Evolutionary conservation across 495 filamentous ascomycete species (phyloP), one percentile per base, ranked within the genome.

Genomic region (Penicillium pulvis): DNA sequence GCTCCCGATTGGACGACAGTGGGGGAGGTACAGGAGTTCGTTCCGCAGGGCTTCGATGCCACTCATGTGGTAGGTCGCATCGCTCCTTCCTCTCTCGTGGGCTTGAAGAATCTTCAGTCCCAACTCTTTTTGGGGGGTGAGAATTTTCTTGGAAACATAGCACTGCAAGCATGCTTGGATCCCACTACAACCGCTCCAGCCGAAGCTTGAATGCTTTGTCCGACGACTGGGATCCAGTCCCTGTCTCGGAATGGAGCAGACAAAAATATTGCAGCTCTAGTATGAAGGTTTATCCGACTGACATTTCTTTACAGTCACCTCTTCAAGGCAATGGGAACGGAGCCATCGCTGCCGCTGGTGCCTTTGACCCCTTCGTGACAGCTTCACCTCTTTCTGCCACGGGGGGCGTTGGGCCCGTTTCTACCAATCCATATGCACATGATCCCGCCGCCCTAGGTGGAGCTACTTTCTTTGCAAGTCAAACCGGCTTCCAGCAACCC

Each of bases 1-100:
- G 73, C 75, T 23, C 69, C 78, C 12, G 83, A 87, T 54, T 85
- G 83, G 83, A 73, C 78, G 33, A 36, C 10, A 36, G 33, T 36
- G 33, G 33, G 33, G 20, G 84, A 90, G n/a, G 85, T 87, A 53
- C 80, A 84, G 56, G 91, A 96, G 58, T 94, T 93, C 67, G 82
- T 90, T n/a, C 90, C 91, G 31, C 86, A 88, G 64, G 82, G 78
- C n/a, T 92, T 86, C 68, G 87, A 90, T 55, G 57, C 81, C 33
- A 74, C 80, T 20, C 83, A 85, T 51, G 74, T 85, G 59, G 90
- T 91, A 83, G 69, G 83, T 73, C 35, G 50, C 19, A 51, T 55
- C 35, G 45, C 57, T 59, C 54, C 55, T 51, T 66, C 52, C 42
- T 20, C 45, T n/a, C 19, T 16, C 24, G 19, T 47, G 16, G 39